Base-by-base conservation (phyloP, 768 basidiomycete genomes). In the Rhizopogon vinicolor region DNA sequence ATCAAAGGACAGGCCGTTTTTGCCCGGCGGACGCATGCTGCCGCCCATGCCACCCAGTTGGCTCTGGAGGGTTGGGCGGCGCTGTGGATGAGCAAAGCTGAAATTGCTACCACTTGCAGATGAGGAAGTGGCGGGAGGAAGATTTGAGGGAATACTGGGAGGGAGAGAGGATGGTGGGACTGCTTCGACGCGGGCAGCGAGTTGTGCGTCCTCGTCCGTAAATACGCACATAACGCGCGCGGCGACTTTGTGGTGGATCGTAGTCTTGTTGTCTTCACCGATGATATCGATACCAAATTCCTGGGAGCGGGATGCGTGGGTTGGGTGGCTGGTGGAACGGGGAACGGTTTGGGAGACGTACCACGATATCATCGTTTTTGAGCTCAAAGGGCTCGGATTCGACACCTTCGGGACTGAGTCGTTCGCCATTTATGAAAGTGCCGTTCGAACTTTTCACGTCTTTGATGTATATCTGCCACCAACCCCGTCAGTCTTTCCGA, bases 211-310 rank as follows among this genome's bases (percentile, higher is more conserved):
- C 56, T 92, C 90, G 41, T 93, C 87, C 0, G 79, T 83, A 61
- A 96, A 87, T 5, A 98, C 83, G 63, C 95, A 94, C 52, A 91
- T 81, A 37, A 94, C 93, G 29, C 92, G 89, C 4, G 96, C 94
- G 9, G 97, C 93, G 52, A 98, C 97, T 71, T 99, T 98, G 75
- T 98, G 95, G 73, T 99, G 97, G 48, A 98, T 87, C 55, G 98
- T 94, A 2, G 92, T 95, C 72, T 91, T 91, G 78, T 95, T 97
- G 77, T 99, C 97, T 65, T 99, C 97, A 59, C 92, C 91, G 52
- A 97, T 91, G 59, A 99, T 99, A 74, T 98, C 97, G 65, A 98
- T 99, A 54, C 97, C 97, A 69, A 97, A 98, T 86, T 98, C 95
- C 94, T 96, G 54, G 5, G 40, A 53, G 33, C 33, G 7, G 54